These are phyloP conservation scores for Metschnikowia henanensis DNA, from an alignment of 805 yeast species.

Conservation along the genomic window DNA sequence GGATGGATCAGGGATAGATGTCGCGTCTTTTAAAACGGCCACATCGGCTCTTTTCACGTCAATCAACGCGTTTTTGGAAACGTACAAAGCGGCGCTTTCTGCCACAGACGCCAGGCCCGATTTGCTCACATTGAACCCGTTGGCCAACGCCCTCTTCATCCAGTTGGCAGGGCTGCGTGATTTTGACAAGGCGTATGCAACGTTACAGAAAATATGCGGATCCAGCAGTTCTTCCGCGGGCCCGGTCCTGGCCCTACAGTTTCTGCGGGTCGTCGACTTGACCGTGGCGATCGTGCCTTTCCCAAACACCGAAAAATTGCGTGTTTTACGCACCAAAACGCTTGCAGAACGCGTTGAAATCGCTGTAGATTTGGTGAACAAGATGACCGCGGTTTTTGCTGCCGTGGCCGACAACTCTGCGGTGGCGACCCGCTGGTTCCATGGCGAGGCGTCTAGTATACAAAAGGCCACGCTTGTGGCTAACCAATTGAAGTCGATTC, in stretches of 20 bases:
- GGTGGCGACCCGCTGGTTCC: constrained; percentile 45
- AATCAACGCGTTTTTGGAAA: constrained; percentile 40
- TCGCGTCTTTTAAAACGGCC: constrained; percentile 17
- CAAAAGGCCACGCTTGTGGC: constrained; percentile 58
- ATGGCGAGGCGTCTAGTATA: constrained; percentile 47
- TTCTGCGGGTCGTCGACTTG: constrained; percentile 43
- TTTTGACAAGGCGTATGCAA: constrained; percentile 44
- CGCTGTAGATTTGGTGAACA: constrained; percentile 33
- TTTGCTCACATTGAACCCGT: constrained; percentile 55
- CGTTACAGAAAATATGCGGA: constrained; percentile 29
- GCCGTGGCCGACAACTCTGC: constrained; percentile 31
- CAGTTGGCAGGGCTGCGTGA: constrained; percentile 52
- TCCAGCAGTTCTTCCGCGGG: constrained; percentile 27
- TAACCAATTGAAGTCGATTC: constrained; percentile 52
- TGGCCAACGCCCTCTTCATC: constrained; percentile 55
- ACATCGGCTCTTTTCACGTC: constrained; percentile 27
- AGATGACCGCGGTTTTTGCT: constrained; percentile 39
- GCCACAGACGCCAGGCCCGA: constrained; percentile 19
- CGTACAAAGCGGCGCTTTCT: constrained; percentile 35
- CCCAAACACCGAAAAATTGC: constrained; percentile 42
- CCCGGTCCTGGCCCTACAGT: constrained; percentile 13
- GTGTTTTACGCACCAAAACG: constrained; percentile 34
- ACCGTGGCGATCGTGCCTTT: constrained; percentile 53
- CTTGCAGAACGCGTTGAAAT: constrained; percentile 31
- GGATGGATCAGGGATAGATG: constrained; percentile 7